These are phyloP conservation scores for Pyrenophora seminiperda DNA, from an alignment of 2,329 filamentous ascomycete species.

Conservation along the genomic window DNA sequence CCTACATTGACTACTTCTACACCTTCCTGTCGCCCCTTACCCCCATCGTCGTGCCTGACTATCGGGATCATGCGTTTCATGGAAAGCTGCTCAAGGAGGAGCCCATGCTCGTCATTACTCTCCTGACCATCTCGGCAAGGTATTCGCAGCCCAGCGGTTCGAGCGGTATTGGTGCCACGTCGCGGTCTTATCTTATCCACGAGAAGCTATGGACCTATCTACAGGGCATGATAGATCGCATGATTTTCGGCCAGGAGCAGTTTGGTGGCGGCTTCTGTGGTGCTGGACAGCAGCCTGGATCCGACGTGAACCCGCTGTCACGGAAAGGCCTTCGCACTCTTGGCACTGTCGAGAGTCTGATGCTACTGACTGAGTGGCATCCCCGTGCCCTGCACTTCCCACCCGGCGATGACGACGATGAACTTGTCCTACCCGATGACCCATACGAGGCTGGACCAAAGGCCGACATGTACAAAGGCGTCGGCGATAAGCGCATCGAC, in stretches of 20 bases:
- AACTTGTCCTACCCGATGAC: slow-evolving; percentile 71
- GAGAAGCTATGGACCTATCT: slow-evolving; percentile 95
- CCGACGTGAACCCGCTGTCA: slow-evolving; percentile 65
- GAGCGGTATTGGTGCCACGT: slow-evolving; percentile 67
- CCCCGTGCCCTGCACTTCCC: slow-evolving; percentile 94
- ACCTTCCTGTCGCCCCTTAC: slow-evolving; percentile 88
- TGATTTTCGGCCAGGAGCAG: slow-evolving; percentile 94
- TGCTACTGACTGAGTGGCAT: slow-evolving; percentile 97
- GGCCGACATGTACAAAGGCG: slow-evolving; percentile 57
- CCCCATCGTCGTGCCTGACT: slow-evolving; percentile 90
- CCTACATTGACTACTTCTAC: slow-evolving; percentile 96
- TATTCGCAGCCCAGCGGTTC: slow-evolving; percentile 81
- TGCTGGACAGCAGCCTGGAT: slow-evolving; percentile 69
- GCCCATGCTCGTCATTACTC: slow-evolving; percentile 87
- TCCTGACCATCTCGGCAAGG: slow-evolving; percentile 87
- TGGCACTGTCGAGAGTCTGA: slow-evolving; percentile 90
- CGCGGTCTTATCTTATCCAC: slow-evolving; percentile 87
- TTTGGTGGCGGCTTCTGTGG: slow-evolving; percentile 88
- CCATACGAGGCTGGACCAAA: slow-evolving; percentile 54
- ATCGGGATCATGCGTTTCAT: slow-evolving; percentile 80
- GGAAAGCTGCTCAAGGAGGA: slow-evolving; percentile 82
- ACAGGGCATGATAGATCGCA: slow-evolving; percentile 90
- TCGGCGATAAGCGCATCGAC: slow-evolving; percentile 84
- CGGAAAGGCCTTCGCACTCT: slow-evolving; percentile 79
- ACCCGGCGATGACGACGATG: slow-evolving; percentile 68